Percentiles rank a stretch among this genome's conserved stretches.
These are phyloP conservation scores for Pinus tabuliformis DNA, from an alignment of 75 land plant species.

Conservation along the genomic window DNA sequence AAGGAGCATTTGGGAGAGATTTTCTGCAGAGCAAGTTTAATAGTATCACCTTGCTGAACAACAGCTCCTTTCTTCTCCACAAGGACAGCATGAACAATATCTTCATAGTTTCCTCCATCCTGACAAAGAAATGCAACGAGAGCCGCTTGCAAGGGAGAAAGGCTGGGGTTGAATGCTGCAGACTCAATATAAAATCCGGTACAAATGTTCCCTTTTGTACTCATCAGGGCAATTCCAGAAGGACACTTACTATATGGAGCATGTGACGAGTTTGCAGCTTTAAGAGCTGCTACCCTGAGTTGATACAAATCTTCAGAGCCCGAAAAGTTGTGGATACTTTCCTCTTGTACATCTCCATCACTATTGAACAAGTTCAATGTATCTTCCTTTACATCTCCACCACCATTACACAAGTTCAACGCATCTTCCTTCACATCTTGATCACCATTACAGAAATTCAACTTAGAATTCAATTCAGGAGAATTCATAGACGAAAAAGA, in stretches of 20 bases:
- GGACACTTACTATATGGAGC: slow-evolving; percentile 94
- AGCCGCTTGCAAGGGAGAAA: slow-evolving; percentile 93
- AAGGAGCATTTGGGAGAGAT: slow-evolving; percentile 63
- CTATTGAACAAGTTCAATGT: background rate
- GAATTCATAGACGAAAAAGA: background rate
- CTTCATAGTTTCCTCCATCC: slow-evolving; percentile 64
- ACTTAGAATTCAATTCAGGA: slow-evolving; percentile 5
- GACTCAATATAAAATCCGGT: slow-evolving; percentile 85
- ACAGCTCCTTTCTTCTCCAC: slow-evolving; percentile 75
- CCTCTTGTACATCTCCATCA: slow-evolving; percentile 9
- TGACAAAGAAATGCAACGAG: slow-evolving; percentile 68
- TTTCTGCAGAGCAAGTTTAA: slow-evolving; percentile 47
- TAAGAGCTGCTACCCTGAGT: slow-evolving; percentile 45
- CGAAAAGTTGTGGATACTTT: background rate
- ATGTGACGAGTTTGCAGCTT: slow-evolving; percentile 79
- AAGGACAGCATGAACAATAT: slow-evolving; percentile 69
- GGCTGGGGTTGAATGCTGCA: slow-evolving; percentile 92
- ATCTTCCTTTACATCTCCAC: slow-evolving; percentile 8
- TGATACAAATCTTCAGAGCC: background rate
- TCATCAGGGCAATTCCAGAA: slow-evolving; percentile 75
- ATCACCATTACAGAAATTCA: background rate
- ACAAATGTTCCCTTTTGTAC: slow-evolving; percentile 48
- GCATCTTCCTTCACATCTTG: slow-evolving; percentile 8
- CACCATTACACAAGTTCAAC: background rate
- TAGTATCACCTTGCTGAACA: slow-evolving; percentile 70